Evolutionary conservation across 176 grass and related monocot genomes (phyloP), one percentile per base, ranked within the genome.

Genomic region (Bonia amplexicaulis): DNA sequence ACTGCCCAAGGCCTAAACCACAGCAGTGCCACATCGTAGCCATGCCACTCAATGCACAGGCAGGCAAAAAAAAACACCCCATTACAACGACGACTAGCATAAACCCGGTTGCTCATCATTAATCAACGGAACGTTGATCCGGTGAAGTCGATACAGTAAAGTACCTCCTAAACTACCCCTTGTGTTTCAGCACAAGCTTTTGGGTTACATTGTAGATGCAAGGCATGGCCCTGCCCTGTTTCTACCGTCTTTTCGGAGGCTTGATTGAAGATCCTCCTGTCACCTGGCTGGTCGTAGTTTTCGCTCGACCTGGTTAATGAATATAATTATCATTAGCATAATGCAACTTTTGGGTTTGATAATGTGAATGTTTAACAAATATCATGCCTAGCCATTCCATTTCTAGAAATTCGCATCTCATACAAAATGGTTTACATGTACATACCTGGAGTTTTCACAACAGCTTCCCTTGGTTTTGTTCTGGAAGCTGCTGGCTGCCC

Each of bases 381-480:
- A 39, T 17, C 27, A 62, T 77, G 64, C 15, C 9, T 7, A 74
- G 54, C 10, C 62, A 77, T 63, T 39, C 9, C 69, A 54, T 27
- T 73, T 77, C 9, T 53, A n/a, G 29, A 73, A 76, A 26, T 29
- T 52, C 20, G 6, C 4, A n/a, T 40, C 17, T 20, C 17, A 61
- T 71, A 20, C 20, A 2, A 27, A 40, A 14, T 69, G 25, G 71
- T 66, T 23, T 71, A 5, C 16, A 16, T 14, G 19, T 86, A 44
- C 68, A 17, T 87, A 95, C 88, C 89, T 88, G 73, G 69, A 54
- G 90, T 74, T 82, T 89, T 95, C 20, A 83, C 53, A 80, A 83
- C 71, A 79, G 90, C 46, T 55, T 99, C 93, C 85, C 85, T 96
- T 54, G 78, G 72, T 86, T 96, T 96, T 25, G 59, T 31, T 37